These are phyloP conservation scores for Nepenthes alata DNA, from an alignment of 179 eudicot species.

Conservation along the genomic window DNA sequence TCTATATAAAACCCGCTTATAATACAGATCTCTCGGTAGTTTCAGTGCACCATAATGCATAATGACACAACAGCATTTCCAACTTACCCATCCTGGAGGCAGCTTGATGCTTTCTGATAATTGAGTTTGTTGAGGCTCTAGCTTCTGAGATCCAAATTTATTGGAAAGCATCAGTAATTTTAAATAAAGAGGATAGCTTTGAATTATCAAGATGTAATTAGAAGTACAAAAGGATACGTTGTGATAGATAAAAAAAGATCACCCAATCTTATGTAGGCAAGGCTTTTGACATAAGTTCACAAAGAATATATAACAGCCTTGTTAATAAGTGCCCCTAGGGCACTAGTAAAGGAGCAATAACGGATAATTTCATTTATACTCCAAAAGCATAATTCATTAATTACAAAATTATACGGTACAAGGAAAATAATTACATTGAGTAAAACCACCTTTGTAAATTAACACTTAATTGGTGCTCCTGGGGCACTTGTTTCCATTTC, in stretches of 20 bases:
- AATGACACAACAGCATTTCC: slow-evolving; percentile 3
- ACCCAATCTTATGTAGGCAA: no score
- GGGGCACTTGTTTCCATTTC: no score
- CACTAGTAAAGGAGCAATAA: no score
- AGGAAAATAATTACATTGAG: not conserved
- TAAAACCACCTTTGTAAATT: no score
- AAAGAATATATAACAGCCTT: no score
- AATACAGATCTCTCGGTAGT: not conserved
- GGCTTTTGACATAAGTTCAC: no score
- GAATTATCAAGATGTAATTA: not conserved
- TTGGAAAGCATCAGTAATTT: not conserved
- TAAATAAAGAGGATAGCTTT: not conserved
- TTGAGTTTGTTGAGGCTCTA: slow-evolving; percentile 25
- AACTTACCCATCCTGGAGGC: slow-evolving; percentile 80
- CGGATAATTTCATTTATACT: not conserved
- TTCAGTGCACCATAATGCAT: no score
- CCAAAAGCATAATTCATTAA: not conserved
- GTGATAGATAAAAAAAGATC: not conserved
- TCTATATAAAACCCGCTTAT: no score
- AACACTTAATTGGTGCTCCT: no score
- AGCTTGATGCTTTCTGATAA: slow-evolving; percentile 24
- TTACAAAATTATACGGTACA: not conserved
- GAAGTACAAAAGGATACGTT: no score
- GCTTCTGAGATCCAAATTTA: slow-evolving; percentile 34
- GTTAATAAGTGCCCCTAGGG: no score